A percentile compares a stretch with the other conserved stretches of the same genome.
Evolutionary conservation across 257 asterid genomes (phyloP).

Genomic region (Euphrasia confusa): DNA sequence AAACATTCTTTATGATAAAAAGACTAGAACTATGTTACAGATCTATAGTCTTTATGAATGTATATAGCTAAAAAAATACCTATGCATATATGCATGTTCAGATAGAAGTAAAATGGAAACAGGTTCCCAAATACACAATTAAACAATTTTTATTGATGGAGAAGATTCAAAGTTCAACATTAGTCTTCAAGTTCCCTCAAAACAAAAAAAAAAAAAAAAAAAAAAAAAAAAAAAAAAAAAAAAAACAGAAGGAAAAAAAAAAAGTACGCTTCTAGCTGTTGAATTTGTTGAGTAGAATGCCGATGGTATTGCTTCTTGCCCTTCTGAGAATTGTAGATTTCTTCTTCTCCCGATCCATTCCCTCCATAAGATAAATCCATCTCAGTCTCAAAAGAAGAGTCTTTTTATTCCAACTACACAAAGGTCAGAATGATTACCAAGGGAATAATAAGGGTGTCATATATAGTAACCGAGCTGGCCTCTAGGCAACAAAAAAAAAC

Average conservation of each 20-base stretch:
- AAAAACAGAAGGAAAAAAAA: not conserved
- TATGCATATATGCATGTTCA: constrained; percentile 8
- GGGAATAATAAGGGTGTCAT: constrained; percentile 15
- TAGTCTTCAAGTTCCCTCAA: no score
- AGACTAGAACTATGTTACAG: constrained; percentile 3
- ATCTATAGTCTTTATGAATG: constrained; percentile 14
- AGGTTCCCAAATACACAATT: not conserved
- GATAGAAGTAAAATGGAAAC: constrained; percentile 8
- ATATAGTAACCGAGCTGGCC: constrained; percentile 12
- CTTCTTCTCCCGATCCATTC: constrained; percentile 46
- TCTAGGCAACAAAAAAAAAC: constrained; percentile 3
- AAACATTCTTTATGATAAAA: not conserved
- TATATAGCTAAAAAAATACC: constrained; percentile 2
- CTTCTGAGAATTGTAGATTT: constrained; percentile 29
- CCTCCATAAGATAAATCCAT: constrained; percentile 39
- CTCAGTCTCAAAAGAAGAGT: constrained; percentile 18
- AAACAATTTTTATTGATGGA: not conserved
- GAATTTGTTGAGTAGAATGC: constrained; percentile 57
- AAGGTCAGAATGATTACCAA: constrained; percentile 18
- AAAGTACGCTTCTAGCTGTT: constrained; percentile 57
- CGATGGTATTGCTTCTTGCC: constrained; percentile 52
- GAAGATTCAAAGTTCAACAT: constrained; percentile 17
- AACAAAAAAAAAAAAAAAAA: no score
- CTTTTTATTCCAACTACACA: constrained; percentile 19
- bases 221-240: not conserved